These are phyloP conservation scores for Saksenaea vasiformis DNA, from an alignment of 371 early-diverging fungal species.

Conservation along the genomic window DNA sequence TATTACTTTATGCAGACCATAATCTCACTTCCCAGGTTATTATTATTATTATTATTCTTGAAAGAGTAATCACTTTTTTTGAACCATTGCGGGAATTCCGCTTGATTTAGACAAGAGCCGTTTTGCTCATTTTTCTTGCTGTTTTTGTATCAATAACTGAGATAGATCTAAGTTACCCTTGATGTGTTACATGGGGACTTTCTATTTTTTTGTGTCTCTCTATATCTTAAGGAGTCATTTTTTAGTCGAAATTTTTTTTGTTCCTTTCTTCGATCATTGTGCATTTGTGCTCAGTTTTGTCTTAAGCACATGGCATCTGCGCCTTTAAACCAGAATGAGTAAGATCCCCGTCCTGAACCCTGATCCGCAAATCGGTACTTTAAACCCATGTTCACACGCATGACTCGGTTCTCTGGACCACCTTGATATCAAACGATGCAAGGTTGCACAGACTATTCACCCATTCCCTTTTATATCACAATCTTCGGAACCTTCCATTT, in stretches of 20 bases:
- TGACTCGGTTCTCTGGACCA: not conserved
- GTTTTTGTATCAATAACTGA: no score
- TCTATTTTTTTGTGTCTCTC: not conserved
- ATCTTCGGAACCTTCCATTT: not conserved
- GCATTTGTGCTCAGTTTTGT: not conserved
- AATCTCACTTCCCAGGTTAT: not conserved
- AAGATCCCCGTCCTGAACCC: not conserved
- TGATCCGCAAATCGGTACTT: not conserved
- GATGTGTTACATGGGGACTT: not conserved
- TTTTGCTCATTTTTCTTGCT: no score
- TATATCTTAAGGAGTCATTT: not conserved
- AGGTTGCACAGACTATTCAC: not conserved
- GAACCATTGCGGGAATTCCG: no score
- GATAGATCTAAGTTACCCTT: no score
- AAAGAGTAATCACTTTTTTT: no score
- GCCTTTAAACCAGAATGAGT: not conserved
- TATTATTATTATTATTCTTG: no score
- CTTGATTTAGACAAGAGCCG: no score
- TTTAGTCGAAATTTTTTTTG: not conserved
- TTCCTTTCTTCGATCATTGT: not conserved
- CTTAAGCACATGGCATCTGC: not conserved
- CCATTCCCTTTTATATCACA: not conserved
- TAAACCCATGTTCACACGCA: not conserved
- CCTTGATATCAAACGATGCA: no score
- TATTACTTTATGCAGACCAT: not conserved